phyloP scores from a whole-genome alignment of 2,329 filamentous ascomycete genomes.

The Pseudofabraea citricarpa region DNA sequence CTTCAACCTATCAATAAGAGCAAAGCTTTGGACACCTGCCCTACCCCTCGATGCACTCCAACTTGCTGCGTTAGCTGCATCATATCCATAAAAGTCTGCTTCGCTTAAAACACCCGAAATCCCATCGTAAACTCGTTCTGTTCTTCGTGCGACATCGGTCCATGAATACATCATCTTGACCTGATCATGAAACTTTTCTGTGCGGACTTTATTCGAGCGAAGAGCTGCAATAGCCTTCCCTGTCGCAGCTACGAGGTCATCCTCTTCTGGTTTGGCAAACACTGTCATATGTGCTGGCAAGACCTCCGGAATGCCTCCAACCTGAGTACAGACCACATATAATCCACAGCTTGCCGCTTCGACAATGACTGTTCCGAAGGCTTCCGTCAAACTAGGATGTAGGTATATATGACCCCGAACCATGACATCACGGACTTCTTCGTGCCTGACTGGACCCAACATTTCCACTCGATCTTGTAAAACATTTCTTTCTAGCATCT shows the following conservation, averaged over 20 bases:
- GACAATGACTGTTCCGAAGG: slow-evolving; percentile 96
- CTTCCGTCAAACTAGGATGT: slow-evolving; percentile 90
- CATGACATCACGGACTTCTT: slow-evolving; percentile 97
- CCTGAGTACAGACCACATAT: slow-evolving; percentile 94
- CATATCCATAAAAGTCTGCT: slow-evolving; percentile 82
- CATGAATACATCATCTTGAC: slow-evolving; percentile 99
- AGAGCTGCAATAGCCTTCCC: slow-evolving; percentile 83
- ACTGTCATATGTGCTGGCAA: slow-evolving; percentile 95
- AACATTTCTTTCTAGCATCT: slow-evolving; percentile 95
- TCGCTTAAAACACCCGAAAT: slow-evolving; percentile 83
- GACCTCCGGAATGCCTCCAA: slow-evolving; percentile 95
- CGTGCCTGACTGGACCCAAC: slow-evolving; percentile 86
- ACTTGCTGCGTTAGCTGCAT: slow-evolving; percentile 53
- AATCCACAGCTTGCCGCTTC: slow-evolving; percentile 94
- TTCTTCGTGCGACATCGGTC: slow-evolving; percentile 90
- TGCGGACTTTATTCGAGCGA: slow-evolving; percentile 79
- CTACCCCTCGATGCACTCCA: slow-evolving; percentile 69
- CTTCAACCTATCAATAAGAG: slow-evolving; percentile 90
- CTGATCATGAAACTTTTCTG: slow-evolving; percentile 92
- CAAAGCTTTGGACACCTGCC: slow-evolving; percentile 74
- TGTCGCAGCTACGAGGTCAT: slow-evolving; percentile 87
- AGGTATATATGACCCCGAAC: slow-evolving; percentile 94
- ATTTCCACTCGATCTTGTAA: slow-evolving; percentile 91
- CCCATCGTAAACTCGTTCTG: slow-evolving; percentile 91
- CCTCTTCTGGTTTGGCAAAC: slow-evolving; percentile 94